Conservation (phyloP, 495 filamentous ascomycete species). For the Talaromyces stipitatus region DNA sequence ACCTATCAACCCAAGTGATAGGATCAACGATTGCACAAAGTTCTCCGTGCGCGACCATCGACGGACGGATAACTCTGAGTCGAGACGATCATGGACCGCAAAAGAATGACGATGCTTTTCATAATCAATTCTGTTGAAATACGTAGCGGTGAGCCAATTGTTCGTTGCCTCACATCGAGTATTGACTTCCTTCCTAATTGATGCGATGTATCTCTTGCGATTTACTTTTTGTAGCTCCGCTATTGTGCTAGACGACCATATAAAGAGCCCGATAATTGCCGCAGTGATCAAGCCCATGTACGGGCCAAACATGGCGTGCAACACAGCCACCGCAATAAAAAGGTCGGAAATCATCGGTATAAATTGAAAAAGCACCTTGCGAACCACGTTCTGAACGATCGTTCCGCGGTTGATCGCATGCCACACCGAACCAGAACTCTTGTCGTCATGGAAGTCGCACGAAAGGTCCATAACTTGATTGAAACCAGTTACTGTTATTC, state of each 20-base stretch:
- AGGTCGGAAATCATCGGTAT: constrained; percentile 68
- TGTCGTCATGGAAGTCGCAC: constrained; percentile 71
- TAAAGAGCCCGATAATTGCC: constrained; percentile 52
- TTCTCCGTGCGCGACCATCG: neutral
- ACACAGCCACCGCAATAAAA: constrained; percentile 57
- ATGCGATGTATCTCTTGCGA: constrained; percentile 22
- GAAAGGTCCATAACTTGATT: constrained; percentile 71
- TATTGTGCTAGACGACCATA: constrained; percentile 53
- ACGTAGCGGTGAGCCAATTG: constrained; percentile 60
- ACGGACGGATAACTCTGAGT: neutral
- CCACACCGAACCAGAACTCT: constrained; percentile 63
- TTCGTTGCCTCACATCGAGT: constrained; percentile 56
- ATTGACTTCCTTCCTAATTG: constrained; percentile 44
- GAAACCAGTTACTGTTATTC: constrained; percentile 58
- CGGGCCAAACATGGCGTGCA: constrained; percentile 60
- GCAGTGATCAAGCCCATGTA: constrained; percentile 68
- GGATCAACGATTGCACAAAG: constrained; percentile 49
- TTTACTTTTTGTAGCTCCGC: constrained; percentile 30
- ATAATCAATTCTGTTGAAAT: constrained; percentile 64
- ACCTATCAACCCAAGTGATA: constrained; percentile 54
- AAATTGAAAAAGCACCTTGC: constrained; percentile 59
- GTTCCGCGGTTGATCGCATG: constrained; percentile 58
- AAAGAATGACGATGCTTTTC: constrained; percentile 53
- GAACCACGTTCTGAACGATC: constrained; percentile 54
- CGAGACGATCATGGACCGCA: constrained; percentile 20